A percentile compares a stretch with the other conserved stretches of the same genome.
Conservation (phyloP, 768 basidiomycete genomes). For the Lyophyllum decastes region DNA sequence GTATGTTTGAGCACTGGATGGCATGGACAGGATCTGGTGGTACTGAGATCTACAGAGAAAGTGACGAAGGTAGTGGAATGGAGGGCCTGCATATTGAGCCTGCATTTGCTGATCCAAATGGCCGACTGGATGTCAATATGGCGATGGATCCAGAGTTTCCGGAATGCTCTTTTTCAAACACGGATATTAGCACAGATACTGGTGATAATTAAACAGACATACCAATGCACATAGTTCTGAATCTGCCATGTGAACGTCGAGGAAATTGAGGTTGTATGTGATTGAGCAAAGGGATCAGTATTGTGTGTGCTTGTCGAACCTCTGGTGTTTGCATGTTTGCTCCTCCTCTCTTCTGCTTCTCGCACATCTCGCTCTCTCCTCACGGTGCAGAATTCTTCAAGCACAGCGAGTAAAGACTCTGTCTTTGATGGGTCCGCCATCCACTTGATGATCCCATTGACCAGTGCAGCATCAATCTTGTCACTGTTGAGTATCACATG, state of each 20-base stretch:
- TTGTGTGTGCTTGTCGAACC: background rate
- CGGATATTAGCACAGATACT: background rate
- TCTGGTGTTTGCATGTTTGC: background rate
- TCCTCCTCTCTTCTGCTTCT: background rate
- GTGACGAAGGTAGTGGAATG: background rate
- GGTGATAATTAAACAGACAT: background rate
- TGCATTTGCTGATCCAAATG: background rate
- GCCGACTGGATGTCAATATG: background rate
- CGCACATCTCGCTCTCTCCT: background rate
- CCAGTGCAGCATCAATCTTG: background rate
- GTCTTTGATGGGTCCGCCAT: background rate
- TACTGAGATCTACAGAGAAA: background rate
- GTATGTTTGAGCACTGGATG: slow-evolving; percentile 3
- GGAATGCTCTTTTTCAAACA: background rate
- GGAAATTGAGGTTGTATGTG: background rate
- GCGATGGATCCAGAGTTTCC: background rate
- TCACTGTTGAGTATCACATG: background rate
- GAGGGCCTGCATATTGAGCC: background rate
- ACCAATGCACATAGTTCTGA: background rate
- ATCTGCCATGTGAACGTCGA: background rate
- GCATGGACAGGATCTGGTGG: background rate
- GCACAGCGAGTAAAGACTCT: background rate
- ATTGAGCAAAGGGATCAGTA: background rate
- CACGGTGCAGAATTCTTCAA: background rate
- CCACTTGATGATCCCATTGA: background rate